These are phyloP conservation scores for Cyberlindnera lachancei DNA, from an alignment of 805 yeast genomes.

Conservation along the genomic window DNA sequence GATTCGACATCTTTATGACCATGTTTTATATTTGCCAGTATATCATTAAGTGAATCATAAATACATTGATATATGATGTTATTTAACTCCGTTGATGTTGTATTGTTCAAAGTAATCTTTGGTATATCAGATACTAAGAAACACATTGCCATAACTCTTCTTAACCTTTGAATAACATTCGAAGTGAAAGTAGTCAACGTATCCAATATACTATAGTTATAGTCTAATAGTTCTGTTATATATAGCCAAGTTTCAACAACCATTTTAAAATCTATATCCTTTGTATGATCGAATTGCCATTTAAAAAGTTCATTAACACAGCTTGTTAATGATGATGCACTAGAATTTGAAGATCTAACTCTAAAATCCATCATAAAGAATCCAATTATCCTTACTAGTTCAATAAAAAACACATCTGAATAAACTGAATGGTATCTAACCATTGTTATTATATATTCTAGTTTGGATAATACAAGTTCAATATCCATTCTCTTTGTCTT, in stretches of 20 bases:
- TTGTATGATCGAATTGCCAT: neutral
- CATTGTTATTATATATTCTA: constrained; percentile 3
- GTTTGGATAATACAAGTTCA: constrained; percentile 2
- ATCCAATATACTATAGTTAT: constrained; percentile 4
- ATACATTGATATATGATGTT: constrained; percentile 4
- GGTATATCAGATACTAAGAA: neutral
- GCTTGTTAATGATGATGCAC: neutral
- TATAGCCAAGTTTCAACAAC: constrained; percentile 3
- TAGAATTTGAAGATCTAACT: neutral
- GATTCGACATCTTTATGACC: too few species aligned
- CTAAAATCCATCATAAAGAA: constrained; percentile 9
- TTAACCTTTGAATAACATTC: neutral
- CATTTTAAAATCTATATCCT: neutral
- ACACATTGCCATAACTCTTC: constrained; percentile 3
- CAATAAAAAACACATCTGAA: neutral
- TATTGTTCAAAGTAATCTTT: neutral
- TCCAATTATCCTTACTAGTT: constrained; percentile 2
- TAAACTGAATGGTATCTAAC: neutral
- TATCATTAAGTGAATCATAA: too few species aligned
- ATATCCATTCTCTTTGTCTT: constrained; percentile 1
- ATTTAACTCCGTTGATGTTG: constrained; percentile 1
- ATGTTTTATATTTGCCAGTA: too few species aligned
- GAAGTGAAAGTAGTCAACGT: constrained; percentile 2
- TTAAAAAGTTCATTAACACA: neutral
- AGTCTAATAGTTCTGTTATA: constrained; percentile 1